Evolutionary conservation across 2,329 filamentous ascomycete genomes (phyloP).

Genomic region (Chaetomiaceae sp.): DNA sequence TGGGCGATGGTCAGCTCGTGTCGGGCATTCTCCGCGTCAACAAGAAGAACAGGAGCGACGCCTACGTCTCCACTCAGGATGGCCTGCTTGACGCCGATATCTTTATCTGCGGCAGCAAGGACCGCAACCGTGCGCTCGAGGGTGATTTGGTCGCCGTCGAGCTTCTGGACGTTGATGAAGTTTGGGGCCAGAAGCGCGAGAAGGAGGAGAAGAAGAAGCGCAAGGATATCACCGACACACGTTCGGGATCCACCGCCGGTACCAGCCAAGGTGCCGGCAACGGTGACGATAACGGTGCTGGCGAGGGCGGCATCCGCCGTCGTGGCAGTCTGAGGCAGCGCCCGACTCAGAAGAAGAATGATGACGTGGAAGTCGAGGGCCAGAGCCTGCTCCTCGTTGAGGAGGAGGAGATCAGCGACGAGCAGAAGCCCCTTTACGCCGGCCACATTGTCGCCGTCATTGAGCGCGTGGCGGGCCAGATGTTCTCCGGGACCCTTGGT

Average conservation of each 20-base stretch:
- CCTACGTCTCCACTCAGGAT: constrained; percentile 92
- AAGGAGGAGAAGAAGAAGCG: constrained; percentile 99
- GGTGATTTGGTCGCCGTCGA: constrained; percentile 94
- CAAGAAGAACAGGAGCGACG: constrained; percentile 99
- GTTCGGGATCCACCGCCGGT: constrained; percentile 69
- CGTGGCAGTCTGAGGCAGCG: constrained; percentile 94
- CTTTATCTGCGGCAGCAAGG: constrained; percentile 99
- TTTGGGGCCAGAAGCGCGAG: constrained; percentile 97
- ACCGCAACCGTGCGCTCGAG: constrained; percentile 93
- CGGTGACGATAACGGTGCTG: constrained; percentile 55
- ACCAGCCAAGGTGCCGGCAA: constrained; percentile 61
- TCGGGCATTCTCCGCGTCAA: constrained; percentile 96
- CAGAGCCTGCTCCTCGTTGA: constrained; percentile 95
- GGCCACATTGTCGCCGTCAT: constrained; percentile 97
- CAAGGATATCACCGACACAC: constrained; percentile 94
- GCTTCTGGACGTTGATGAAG: constrained; percentile 94
- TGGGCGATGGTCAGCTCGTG: constrained; percentile 88
- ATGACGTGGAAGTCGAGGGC: constrained; percentile 97
- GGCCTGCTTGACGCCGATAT: constrained; percentile 89
- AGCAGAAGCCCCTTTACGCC: constrained; percentile 94
- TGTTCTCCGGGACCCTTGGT: constrained; percentile 96
- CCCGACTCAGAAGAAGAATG: constrained; percentile 99
- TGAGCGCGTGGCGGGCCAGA: constrained; percentile 93
- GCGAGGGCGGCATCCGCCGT: constrained; percentile 82
- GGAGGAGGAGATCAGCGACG: constrained; percentile 97